Evolutionary conservation across 148 eudicot species (phyloP).

Genomic region (Amaranthus palmeri): DNA sequence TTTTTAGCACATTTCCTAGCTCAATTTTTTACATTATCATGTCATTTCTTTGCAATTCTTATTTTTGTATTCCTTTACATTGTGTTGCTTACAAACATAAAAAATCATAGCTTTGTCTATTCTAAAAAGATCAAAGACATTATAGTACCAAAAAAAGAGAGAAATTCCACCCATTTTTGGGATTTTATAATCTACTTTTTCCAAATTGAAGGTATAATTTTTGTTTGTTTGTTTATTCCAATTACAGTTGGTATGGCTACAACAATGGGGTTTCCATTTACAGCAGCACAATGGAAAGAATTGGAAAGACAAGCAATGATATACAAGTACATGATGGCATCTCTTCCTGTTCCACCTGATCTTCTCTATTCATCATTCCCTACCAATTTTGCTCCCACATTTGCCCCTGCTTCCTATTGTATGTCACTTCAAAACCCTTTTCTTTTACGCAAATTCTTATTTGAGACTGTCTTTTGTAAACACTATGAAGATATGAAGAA

Average conservation of each 20-base stretch:
- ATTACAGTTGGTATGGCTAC: slow-evolving; percentile 40
- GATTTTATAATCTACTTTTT: background rate
- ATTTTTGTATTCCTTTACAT: background rate
- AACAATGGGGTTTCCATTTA: slow-evolving; percentile 56
- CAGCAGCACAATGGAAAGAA: slow-evolving; percentile 72
- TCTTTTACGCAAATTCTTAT: no score
- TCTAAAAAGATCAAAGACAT: background rate
- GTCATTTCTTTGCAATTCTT: background rate
- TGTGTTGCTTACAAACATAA: slow-evolving; percentile 9
- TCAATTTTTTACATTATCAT: background rate
- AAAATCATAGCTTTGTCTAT: slow-evolving; percentile 5
- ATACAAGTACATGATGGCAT: slow-evolving; percentile 66
- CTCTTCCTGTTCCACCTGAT: slow-evolving; percentile 63
- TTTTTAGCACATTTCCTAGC: background rate
- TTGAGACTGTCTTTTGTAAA: no score
- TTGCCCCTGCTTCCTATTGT: slow-evolving; percentile 26
- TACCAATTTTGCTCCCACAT: slow-evolving; percentile 18
- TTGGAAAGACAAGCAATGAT: slow-evolving; percentile 80
- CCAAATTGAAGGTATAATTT: no score
- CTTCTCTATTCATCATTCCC: slow-evolving; percentile 46
- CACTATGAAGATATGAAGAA: no score
- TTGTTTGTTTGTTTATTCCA: background rate
- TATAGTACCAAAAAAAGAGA: background rate
- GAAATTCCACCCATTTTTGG: background rate
- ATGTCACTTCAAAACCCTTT: slow-evolving; percentile 8